Conservation (phyloP, 331 rosid genomes). For the Acacia pycnantha region DNA sequence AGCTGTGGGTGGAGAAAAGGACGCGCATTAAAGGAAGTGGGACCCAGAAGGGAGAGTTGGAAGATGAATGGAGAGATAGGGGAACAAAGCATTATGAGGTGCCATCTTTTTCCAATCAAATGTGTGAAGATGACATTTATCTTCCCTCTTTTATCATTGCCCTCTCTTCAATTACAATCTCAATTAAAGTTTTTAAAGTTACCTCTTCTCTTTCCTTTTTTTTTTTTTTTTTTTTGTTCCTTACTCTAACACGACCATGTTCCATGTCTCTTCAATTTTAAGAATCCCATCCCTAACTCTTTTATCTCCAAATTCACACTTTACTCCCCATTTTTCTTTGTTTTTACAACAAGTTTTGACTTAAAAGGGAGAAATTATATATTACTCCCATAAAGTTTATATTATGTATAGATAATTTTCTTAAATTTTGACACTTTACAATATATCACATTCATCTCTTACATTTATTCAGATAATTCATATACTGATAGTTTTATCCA, state of each 20-base stretch:
- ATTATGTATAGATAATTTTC: too few species aligned
- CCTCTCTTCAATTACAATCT: not conserved
- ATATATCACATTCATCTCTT: too few species aligned
- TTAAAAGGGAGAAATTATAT: too few species aligned
- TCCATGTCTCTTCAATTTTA: not conserved
- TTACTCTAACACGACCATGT: not conserved
- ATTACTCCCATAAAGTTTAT: too few species aligned
- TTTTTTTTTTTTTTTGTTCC: too few species aligned
- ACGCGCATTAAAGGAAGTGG: slow-evolving; percentile 27
- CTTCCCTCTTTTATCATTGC: not conserved
- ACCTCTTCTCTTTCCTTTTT: not conserved
- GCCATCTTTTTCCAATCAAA: not conserved
- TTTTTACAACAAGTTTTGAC: too few species aligned
- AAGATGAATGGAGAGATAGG: not conserved
- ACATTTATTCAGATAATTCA: too few species aligned
- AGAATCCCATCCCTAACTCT: not conserved
- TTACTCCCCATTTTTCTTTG: not conserved
- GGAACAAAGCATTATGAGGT: not conserved
- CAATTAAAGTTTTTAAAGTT: not conserved
- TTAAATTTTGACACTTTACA: too few species aligned
- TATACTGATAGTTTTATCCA: too few species aligned
- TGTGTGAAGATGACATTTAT: not conserved
- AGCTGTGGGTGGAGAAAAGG: slow-evolving; percentile 7
- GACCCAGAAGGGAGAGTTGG: not conserved
- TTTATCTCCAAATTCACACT: not conserved